Base-by-base conservation (phyloP, 352 stramenopile species). In the Pilasporangium apinafurcum region DNA sequence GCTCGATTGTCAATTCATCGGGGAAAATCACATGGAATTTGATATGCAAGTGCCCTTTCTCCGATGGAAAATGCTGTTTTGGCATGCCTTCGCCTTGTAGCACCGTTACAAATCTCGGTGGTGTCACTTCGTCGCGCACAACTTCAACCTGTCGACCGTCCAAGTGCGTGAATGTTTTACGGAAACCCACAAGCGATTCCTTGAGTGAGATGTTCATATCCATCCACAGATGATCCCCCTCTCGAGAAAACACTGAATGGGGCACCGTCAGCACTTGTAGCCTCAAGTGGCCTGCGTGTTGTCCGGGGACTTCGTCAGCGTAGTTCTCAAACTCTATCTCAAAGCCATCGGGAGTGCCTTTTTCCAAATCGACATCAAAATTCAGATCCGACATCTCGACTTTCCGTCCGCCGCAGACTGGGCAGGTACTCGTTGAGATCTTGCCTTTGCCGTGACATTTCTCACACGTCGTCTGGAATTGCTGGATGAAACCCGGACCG, bases 1-100 rank as follows among this genome's bases (percentile, higher is more conserved):
- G 92, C 33, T 85, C 62, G 5, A 84, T 59, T 5, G 77, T 87
- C 35, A 99, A 76, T 17, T 65, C 51, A 36, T 95, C 81, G 7
- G 95, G 95, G 62, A 98, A 98, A 48, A 88, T 58, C 4, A 98
- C 92, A 46, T 97, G 85, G 67, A 98, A 97, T 26, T 95, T 98
- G 47, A 98, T 90, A 62, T 95, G 95, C 39, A 98, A 59, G 53
- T 96, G 68, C 14, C 95, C 68, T 26, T 48, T 69, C 51, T 95
- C 76, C 14, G 80, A 94, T 17, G 87, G 63, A 16, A 86, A 82
- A 59, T 96, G 88, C 39, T 94, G 68, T 52, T 96, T 80, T 13
- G 95, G 95, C 95, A 99, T 98, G 38, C 95, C 95, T 59, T 99
- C 95, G 41, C 81, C 70, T n/a, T 67, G 57, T 16, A 98, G 53